Percentiles rank a stretch among this genome's conserved stretches.
Evolutionary conservation across 1,284 basidiomycete species (phyloP).

Genomic region (Salmacisia buchloeana): DNA sequence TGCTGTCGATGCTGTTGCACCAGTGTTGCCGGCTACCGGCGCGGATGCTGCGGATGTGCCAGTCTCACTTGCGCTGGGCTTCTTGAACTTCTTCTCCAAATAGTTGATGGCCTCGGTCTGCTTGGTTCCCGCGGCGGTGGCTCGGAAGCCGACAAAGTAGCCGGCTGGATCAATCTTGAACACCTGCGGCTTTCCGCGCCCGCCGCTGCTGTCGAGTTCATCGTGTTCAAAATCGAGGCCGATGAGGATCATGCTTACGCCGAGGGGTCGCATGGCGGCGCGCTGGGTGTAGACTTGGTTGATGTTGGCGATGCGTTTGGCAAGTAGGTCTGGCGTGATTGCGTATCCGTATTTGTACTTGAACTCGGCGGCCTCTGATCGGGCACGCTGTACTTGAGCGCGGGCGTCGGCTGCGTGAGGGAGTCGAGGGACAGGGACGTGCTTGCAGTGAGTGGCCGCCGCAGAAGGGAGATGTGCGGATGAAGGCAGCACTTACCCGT

Average conservation of each 20-base stretch:
- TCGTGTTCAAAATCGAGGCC: conserved; percentile 78
- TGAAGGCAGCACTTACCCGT: conserved; percentile 61
- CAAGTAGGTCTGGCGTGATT: conserved; percentile 90
- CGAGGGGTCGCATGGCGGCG: conserved; percentile 93
- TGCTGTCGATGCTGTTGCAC: conserved; percentile 5
- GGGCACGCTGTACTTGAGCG: conserved; percentile 80
- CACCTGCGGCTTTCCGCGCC: conserved; percentile 76
- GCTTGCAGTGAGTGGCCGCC: conserved; percentile 4
- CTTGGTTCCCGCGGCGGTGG: conserved; percentile 91
- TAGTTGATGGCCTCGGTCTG: conserved; percentile 96
- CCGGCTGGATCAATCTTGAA: conserved; percentile 99
- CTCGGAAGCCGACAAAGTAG: conserved; percentile 97
- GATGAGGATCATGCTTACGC: conserved; percentile 94
- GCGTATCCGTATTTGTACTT: conserved; percentile 94
- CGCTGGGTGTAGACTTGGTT: conserved; percentile 98
- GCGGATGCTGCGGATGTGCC: not conserved
- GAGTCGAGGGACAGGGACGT: not conserved
- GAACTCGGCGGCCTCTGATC: conserved; percentile 86
- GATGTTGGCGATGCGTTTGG: conserved; percentile 91
- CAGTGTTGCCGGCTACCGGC: too few relatives aligned
- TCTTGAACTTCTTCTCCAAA: conserved; percentile 98
- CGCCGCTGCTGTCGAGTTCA: conserved; percentile 52
- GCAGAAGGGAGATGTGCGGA: not conserved
- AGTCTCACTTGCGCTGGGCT: conserved; percentile 54
- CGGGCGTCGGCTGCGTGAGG: conserved; percentile 73